A percentile compares a stretch with the other conserved stretches of the same genome.
Conservation (phyloP, 805 yeast genomes). For the Maudiozyma turicensis region DNA sequence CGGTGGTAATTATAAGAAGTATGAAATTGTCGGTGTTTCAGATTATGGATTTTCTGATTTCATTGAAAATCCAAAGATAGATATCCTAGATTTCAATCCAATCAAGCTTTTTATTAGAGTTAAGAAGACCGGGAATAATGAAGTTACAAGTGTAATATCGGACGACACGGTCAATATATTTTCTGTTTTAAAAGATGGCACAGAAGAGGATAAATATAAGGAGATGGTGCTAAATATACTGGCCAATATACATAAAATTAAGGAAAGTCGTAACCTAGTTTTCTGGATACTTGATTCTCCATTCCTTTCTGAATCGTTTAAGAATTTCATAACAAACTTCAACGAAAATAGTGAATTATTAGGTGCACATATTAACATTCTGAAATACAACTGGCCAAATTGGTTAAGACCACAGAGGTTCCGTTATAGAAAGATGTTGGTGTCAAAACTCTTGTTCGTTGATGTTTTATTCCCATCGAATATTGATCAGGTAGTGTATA, state of each 20-base stretch:
- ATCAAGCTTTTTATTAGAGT: slow-evolving; percentile 15
- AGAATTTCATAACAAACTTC: slow-evolving; percentile 41
- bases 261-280: slow-evolving; percentile 34
- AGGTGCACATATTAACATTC: slow-evolving; percentile 36
- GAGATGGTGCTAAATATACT: slow-evolving; percentile 11
- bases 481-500: slow-evolving; percentile 66
- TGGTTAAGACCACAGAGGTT: slow-evolving; percentile 79
- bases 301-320: slow-evolving; percentile 34
- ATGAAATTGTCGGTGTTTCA: slow-evolving; percentile 17
- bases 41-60: slow-evolving; percentile 20
- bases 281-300: slow-evolving; percentile 86
- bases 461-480: slow-evolving; percentile 82
- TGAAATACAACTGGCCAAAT: slow-evolving; percentile 87
- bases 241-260: neutral
- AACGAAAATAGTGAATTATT: slow-evolving; percentile 3
- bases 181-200: slow-evolving; percentile 10
- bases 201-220: slow-evolving; percentile 11
- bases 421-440: slow-evolving; percentile 75
- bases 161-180: slow-evolving; percentile 12
- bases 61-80: slow-evolving; percentile 8
- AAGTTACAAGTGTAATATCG: neutral
- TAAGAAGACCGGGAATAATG: neutral
- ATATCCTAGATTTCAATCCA: slow-evolving; percentile 12
- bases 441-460: slow-evolving; percentile 74
- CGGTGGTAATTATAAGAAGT: slow-evolving; percentile 14